A percentile compares a stretch with the other conserved stretches of the same genome.
Evolutionary conservation across 2,329 filamentous ascomycete species (phyloP).

Genomic region (Sordariomycetes sp.): DNA sequence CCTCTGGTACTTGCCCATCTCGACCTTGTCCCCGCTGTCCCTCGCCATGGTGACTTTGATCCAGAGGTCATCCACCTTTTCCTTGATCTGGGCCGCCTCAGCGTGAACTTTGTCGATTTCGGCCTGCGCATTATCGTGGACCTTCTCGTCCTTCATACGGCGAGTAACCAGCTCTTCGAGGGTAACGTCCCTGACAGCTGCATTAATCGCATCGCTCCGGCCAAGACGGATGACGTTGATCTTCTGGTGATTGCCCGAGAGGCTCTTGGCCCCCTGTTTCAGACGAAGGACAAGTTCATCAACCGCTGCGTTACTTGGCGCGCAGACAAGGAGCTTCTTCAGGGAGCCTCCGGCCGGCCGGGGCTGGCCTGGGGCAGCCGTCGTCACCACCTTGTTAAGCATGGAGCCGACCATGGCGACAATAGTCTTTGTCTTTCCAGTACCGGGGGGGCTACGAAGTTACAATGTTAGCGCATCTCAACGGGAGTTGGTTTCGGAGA

Average conservation of each 20-base stretch:
- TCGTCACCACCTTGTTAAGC: constrained; percentile 42
- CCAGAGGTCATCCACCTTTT: constrained; percentile 57
- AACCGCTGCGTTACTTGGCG: constrained; percentile 96
- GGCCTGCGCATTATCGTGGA: constrained; percentile 40
- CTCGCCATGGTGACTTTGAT: constrained; percentile 58
- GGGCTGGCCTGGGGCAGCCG: not conserved
- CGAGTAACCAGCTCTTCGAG: constrained; percentile 81
- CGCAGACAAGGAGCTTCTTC: constrained; percentile 90
- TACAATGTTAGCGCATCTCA: not conserved
- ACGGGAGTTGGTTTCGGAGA: not conserved
- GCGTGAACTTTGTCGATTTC: constrained; percentile 46
- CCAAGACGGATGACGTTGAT: constrained; percentile 85
- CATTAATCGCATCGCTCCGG: constrained; percentile 83
- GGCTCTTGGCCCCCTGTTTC: constrained; percentile 73
- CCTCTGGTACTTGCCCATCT: constrained; percentile 48
- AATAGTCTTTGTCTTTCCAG: constrained; percentile 97
- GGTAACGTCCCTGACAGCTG: constrained; percentile 78
- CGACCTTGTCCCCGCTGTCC: constrained; percentile 32
- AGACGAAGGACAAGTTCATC: constrained; percentile 91
- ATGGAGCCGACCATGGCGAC: constrained; percentile 89
- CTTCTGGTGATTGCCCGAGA: constrained; percentile 56
- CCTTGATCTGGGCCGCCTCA: constrained; percentile 60
- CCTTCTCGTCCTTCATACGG: constrained; percentile 48
- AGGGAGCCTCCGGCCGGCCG: not conserved
- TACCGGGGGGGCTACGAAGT: constrained; percentile 63